Base-by-base conservation (phyloP, 345 rosid species). In the Eucalyptus erythrocorys region DNA sequence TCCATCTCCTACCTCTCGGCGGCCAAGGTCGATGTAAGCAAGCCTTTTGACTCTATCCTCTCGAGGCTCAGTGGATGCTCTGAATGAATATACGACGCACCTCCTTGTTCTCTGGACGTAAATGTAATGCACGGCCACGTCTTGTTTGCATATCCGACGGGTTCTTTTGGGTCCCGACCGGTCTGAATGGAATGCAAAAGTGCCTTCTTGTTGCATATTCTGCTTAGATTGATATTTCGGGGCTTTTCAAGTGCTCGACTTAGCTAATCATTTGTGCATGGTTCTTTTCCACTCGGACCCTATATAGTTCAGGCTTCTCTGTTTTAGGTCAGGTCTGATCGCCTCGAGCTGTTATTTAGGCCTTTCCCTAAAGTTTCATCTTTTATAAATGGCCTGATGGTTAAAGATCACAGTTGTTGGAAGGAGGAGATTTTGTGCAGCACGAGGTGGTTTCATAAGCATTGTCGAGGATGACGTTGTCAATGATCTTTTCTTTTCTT, bases 1-100 rank as follows among this genome's bases (percentile, higher is more conserved):
- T 94, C 97, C 4, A 96, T 98, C 66, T 94, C 97, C 1, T 94
- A 95, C 88, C 95, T 97, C 34, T 94, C 94, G n/a, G 84, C 90
- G 86, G 97, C 98, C 47, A 96, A 93, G 92, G 90, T 93, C 48
- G 89, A 93, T 89, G 98, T 95, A 91, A 93, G 98, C 45, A 5
- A 27, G 26, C 49, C 49, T 34, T 85, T 61, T 26, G 87, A 76
- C 85, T 48, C 45, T 15, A 32, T 48, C 34, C 49, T 40, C 30
- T 3, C 2, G 82, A 76, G 26, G 27, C 82, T 3, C 7, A 76
- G 47, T 32, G 5, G 64, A 34, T 68, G 55, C 85, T 87, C 30
- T 40, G 82, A 21, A 40, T 3, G 24, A 3, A 34, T 10, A 21
- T 17, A 17, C 3, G 24, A 1, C 40, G 81, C 43, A 19, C 88